Evolutionary conservation across 768 basidiomycete species (phyloP).

Genomic region (Coprinopsis strossmayeri): DNA sequence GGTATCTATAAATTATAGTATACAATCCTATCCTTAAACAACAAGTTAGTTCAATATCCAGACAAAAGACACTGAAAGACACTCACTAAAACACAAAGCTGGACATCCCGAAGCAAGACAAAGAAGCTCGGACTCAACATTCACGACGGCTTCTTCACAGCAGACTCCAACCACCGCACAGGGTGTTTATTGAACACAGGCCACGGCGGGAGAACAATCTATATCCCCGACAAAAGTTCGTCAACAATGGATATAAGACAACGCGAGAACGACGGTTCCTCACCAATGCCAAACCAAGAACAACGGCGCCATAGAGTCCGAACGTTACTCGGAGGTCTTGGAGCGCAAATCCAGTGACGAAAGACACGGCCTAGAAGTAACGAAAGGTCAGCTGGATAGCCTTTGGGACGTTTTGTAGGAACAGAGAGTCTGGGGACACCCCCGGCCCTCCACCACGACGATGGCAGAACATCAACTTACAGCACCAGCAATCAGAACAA

Average conservation of each 20-base stretch:
- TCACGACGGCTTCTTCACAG: conserved; percentile 21
- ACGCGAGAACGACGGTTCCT: conserved; percentile 14
- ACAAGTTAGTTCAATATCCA: no score
- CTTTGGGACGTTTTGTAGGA: neutral
- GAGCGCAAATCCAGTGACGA: conserved; percentile 48
- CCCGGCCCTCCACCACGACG: neutral
- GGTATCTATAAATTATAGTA: no score
- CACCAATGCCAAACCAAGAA: conserved; percentile 36
- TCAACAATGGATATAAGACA: conserved; percentile 1
- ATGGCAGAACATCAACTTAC: conserved; percentile 26
- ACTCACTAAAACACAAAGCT: neutral
- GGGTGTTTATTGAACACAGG: conserved; percentile 56
- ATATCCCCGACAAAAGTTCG: neutral
- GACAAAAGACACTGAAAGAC: no score
- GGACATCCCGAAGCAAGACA: neutral
- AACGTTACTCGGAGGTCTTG: conserved; percentile 55
- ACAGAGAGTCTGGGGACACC: neutral
- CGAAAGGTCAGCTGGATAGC: neutral
- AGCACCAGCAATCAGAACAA: conserved; percentile 37
- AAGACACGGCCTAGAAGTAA: conserved; percentile 41
- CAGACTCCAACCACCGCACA: conserved; percentile 45
- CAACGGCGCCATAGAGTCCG: conserved; percentile 34
- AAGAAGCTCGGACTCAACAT: conserved; percentile 1
- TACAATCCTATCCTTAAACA: no score
- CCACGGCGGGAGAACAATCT: conserved; percentile 70